These are phyloP conservation scores for Paxillus rubicundulus DNA, from an alignment of 768 basidiomycete species.

Conservation along the genomic window DNA sequence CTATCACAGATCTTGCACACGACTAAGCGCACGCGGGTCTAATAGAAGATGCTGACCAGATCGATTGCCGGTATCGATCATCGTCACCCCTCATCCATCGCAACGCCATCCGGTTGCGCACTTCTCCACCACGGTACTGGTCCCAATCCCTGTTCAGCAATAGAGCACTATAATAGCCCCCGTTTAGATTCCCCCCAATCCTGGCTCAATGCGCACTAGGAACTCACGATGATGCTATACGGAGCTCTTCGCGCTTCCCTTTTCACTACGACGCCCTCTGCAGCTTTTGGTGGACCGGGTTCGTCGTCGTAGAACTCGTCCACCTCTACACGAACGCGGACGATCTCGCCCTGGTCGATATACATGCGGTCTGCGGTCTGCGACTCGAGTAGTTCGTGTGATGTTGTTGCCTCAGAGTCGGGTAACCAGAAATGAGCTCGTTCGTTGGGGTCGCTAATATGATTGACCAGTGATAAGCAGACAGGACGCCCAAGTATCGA, in stretches of 20 bases:
- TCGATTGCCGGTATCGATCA: too few relatives aligned
- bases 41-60: too few relatives aligned
- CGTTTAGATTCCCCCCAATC: not conserved
- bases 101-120: conserved; percentile 40
- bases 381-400: conserved; percentile 68
- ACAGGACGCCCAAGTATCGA: not conserved
- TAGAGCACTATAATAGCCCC: conserved; percentile 58
- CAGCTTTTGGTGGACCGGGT: conserved; percentile 76
- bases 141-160: conserved; percentile 79
- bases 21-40: too few relatives aligned
- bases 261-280: conserved; percentile 62
- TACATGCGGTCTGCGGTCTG: conserved; percentile 69
- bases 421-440: conserved; percentile 84
- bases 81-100: conserved; percentile 41
- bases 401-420: conserved; percentile 48
- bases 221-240: conserved; percentile 66
- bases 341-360: conserved; percentile 71
- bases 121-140: conserved; percentile 75
- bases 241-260: conserved; percentile 53
- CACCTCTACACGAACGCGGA: conserved; percentile 75
- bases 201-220: not conserved
- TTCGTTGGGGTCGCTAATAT: conserved; percentile 70
- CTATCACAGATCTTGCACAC: too few relatives aligned
- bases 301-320: conserved; percentile 88
- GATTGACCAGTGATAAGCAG: not conserved